Evolutionary conservation across 2,329 filamentous ascomycete genomes (phyloP).

Genomic region (Zymoseptoria pseudotritici): DNA sequence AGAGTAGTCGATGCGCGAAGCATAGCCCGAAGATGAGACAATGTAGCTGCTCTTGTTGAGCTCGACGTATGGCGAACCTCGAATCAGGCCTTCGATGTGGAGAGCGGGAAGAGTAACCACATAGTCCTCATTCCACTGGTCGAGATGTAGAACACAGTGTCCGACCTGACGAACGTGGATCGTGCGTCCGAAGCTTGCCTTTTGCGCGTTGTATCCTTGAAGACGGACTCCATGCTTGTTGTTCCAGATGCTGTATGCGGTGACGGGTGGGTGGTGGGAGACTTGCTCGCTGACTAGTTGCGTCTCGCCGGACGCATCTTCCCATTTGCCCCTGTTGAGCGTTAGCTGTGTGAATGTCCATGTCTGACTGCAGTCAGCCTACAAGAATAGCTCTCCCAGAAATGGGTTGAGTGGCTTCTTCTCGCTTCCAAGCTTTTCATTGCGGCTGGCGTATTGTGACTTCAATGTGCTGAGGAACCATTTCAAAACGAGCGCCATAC

Average conservation of each 20-base stretch:
- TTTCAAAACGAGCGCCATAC: slow-evolving; percentile 80
- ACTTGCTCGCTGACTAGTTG: slow-evolving; percentile 91
- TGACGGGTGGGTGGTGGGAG: slow-evolving; percentile 90
- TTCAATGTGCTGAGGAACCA: slow-evolving; percentile 94
- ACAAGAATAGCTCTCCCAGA: slow-evolving; percentile 82
- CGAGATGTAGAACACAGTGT: slow-evolving; percentile 74
- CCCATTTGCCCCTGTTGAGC: slow-evolving; percentile 61
- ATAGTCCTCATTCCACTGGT: slow-evolving; percentile 62
- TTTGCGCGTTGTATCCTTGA: slow-evolving; percentile 89
- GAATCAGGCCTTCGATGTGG: slow-evolving; percentile 89
- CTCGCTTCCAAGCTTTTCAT: slow-evolving; percentile 78
- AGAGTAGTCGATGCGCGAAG: slow-evolving; percentile 83
- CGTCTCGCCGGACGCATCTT: slow-evolving; percentile 72
- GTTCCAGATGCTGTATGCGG: slow-evolving; percentile 89
- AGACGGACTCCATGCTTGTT: slow-evolving; percentile 67
- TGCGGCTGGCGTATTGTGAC: slow-evolving; percentile 69
- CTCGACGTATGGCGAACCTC: slow-evolving; percentile 81
- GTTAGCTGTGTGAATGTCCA: background rate
- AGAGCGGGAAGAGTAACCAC: slow-evolving; percentile 85
- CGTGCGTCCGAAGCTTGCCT: slow-evolving; percentile 86
- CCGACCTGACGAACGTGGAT: slow-evolving; percentile 78
- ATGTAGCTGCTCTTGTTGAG: slow-evolving; percentile 81
- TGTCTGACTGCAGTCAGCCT: background rate
- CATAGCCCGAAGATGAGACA: slow-evolving; percentile 75
- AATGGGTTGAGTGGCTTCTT: slow-evolving; percentile 98